Base-by-base conservation (phyloP, 148 eudicot genomes). In the Cornus suecica region DNA sequence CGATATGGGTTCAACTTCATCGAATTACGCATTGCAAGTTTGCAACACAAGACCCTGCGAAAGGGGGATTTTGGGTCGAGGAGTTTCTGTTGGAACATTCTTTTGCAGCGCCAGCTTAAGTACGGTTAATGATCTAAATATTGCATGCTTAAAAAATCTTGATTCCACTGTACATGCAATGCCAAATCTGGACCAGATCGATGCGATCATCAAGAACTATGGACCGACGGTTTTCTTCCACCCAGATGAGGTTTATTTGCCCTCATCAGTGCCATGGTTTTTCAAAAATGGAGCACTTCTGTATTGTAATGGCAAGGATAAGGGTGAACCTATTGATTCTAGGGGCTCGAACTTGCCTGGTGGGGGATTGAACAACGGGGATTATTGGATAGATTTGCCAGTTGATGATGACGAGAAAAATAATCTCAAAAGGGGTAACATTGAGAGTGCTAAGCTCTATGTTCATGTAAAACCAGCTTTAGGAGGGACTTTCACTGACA, bases 211-310 rank as follows among this genome's bases (percentile, higher is more conserved):
- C 70, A 70, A 88, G 72, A 90, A 92, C 68, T 94, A 92, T 45
- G 99, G 99, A 34, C 97, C 99, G 0, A 94, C 91, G 0, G 80
- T 94, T 28, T 94, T 80, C 79, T 92, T 94, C 79, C 99, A 92
- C 77, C 99, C 97, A 0, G 88, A 92, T 32, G 99, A 94, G 78
- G 77, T 79, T 6, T 94, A 90, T 65, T 58, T 94, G 83, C 97
- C 99, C 54, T 94, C 99, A 6, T 94, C 99, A 0, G 99, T 94
- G 22, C 77, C 88, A 54, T 94, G 99, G 99, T 94, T 92, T 82
- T 94, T 94, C 70, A 80, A 87, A 63, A 89, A 92, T 22, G 99
- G 99, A 56, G 94, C 99, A 5, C 90, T 86, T 30, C 60, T 92
- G 75, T 94, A 80, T 74, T 66, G 75, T 70, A 74, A 79, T n/a